Evolutionary conservation across 768 basidiomycete species (phyloP), one percentile per base, ranked within the genome.

Genomic region (Russula olivacea): DNA sequence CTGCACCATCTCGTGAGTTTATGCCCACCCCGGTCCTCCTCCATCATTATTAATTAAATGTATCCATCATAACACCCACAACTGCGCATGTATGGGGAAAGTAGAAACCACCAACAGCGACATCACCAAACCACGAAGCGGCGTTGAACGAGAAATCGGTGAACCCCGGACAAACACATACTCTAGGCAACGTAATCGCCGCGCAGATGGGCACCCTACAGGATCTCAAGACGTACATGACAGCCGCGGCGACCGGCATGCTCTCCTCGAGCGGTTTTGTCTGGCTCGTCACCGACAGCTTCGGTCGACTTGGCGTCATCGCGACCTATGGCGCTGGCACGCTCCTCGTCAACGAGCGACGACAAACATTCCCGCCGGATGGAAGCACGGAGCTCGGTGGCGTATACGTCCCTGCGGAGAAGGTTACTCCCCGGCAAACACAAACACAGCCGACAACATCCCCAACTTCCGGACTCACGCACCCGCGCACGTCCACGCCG

Each of bases 321-420:
- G 89, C 92, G 17, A 96, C 95, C 0, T 91, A 93, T 70, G 94
- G 91, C 6, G 81, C 91, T 0, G 93, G 92, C 19, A 96, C 96
- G 1, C 78, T 97, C 23, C 85, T 98, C 68, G 80, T 95, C 65
- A 54, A 68, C 28, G 66, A 71, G 2, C 69, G 66, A n/a, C 48
- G 62, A n/a, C 68, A 69, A n/a, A 38, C 32, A 4, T 7, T 54
- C 50, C 17, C 47, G 57, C 38, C 52, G 6, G 53, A 63, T n/a
- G 55, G 59, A 4, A 17, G 25, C 34, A 21, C 34, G 1, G 50
- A 62, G 19, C 30, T 62, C 17, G 66, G 65, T 2, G 60, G 64
- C 14, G 3, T 52, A 21, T 65, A 65, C 41, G 48, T 43, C 40
- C 40, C 66, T 58, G 58, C 62, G 15, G 56, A 58, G 25, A 43